These are phyloP conservation scores for Basidiobolus meristosporus DNA, from an alignment of 371 early-diverging fungal genomes.

Conservation along the genomic window DNA sequence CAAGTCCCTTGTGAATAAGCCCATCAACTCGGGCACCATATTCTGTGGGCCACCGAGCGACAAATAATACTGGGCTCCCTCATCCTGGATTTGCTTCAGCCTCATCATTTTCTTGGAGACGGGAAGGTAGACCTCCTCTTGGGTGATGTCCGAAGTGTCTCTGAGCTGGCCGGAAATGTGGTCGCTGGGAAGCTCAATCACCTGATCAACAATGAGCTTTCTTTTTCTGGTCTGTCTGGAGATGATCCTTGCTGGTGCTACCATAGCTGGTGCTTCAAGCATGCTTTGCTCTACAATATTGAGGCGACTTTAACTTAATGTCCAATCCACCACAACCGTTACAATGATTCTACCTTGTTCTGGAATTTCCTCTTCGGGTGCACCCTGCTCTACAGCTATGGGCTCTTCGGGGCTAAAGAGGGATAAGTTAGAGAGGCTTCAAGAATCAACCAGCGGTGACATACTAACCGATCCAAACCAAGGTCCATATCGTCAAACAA, in stretches of 20 bases:
- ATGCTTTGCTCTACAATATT: conserved; percentile 7
- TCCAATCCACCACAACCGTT: conserved; percentile 3
- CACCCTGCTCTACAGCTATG: too few species aligned
- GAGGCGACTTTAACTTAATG: conserved; percentile 4
- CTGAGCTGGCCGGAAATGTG: conserved; percentile 20
- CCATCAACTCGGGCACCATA: conserved; percentile 8
- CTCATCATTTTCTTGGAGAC: conserved; percentile 14
- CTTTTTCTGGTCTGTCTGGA: conserved; percentile 15
- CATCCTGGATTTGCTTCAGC: conserved; percentile 13
- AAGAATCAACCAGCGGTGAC: too few species aligned
- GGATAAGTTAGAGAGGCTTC: too few species aligned
- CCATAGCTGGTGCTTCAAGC: not conserved
- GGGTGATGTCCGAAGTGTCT: conserved; percentile 21
- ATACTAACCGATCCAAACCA: too few species aligned
- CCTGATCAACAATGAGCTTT: conserved; percentile 37
- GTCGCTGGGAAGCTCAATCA: conserved; percentile 41
- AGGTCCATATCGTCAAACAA: too few species aligned
- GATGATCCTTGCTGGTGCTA: not conserved
- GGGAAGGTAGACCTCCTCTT: conserved; percentile 12
- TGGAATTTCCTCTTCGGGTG: too few species aligned
- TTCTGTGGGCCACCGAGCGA: conserved; percentile 7
- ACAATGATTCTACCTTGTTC: conserved; percentile 1
- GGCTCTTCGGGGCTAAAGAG: too few species aligned
- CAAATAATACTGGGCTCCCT: conserved; percentile 9
- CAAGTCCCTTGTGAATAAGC: conserved; percentile 5